Evolutionary conservation across 805 yeast genomes (phyloP).

Genomic region (Starmerella apicola): DNA sequence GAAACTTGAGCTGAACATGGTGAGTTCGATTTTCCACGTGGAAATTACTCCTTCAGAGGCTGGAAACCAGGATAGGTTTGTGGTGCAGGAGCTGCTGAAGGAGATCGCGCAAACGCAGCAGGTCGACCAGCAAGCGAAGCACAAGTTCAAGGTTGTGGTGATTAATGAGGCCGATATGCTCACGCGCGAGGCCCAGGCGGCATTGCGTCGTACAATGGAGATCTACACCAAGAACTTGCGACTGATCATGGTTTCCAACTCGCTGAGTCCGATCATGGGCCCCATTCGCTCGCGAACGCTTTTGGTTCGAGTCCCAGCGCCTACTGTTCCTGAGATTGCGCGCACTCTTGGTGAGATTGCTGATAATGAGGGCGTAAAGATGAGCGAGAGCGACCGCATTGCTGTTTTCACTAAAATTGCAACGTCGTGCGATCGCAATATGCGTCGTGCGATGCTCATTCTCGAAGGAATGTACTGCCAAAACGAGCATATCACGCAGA

Average conservation of each 20-base stretch:
- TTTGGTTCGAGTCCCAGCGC: conserved; percentile 78
- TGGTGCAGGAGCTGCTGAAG: conserved; percentile 83
- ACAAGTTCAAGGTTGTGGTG: conserved; percentile 62
- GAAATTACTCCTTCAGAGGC: conserved; percentile 95
- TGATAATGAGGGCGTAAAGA: conserved; percentile 39
- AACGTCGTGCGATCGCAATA: conserved; percentile 47
- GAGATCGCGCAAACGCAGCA: conserved; percentile 94
- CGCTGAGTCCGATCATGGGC: conserved; percentile 81
- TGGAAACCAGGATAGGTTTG: conserved; percentile 91
- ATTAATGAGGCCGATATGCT: conserved; percentile 91
- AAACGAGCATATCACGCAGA: conserved; percentile 21
- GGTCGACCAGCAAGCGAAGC: conserved; percentile 56
- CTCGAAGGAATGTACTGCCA: conserved; percentile 58
- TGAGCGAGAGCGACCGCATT: conserved; percentile 30
- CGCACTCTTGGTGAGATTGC: conserved; percentile 45
- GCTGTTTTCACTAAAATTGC: conserved; percentile 43
- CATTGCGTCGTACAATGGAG: conserved; percentile 75
- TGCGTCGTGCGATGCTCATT: conserved; percentile 64
- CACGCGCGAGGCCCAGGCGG: conserved; percentile 90
- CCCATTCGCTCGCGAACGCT: conserved; percentile 92
- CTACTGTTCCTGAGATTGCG: conserved; percentile 47
- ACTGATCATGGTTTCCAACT: conserved; percentile 69
- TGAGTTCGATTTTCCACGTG: conserved; percentile 80
- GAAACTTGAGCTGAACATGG: conserved; percentile 80
- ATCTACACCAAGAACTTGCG: conserved; percentile 61